Conservation (phyloP, 495 filamentous ascomycete species). For the Lophiostoma macrostomum region DNA sequence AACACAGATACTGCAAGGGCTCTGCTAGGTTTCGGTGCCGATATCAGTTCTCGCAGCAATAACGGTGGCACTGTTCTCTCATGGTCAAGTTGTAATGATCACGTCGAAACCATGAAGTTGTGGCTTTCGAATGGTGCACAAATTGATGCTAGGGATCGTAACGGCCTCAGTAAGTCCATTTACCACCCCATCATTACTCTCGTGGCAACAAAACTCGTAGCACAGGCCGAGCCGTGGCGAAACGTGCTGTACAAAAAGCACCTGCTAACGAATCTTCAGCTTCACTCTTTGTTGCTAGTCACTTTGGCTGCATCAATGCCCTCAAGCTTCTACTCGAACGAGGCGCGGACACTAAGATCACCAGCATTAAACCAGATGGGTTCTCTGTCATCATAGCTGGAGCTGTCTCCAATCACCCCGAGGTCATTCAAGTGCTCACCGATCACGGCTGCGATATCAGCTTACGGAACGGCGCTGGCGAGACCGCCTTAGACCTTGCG, state of each 20-base stretch:
- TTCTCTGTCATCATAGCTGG: constrained; percentile 13
- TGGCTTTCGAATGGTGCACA: constrained; percentile 5
- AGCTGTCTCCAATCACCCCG: not conserved
- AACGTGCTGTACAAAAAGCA: no score
- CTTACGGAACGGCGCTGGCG: not conserved
- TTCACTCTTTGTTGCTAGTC: constrained; percentile 15
- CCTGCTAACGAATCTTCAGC: not conserved
- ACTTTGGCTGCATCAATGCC: constrained; percentile 15
- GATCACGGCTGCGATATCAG: constrained; percentile 11
- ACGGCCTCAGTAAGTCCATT: constrained; percentile 4
- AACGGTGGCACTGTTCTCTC: constrained; percentile 20
- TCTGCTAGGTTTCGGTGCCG: constrained; percentile 9
- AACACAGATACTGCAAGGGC: constrained; percentile 5
- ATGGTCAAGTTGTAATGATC: constrained; percentile 15
- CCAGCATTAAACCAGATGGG: constrained; percentile 1
- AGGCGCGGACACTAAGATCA: constrained; percentile 11
- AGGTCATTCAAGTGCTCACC: constrained; percentile 6
- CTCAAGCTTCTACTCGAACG: constrained; percentile 3
- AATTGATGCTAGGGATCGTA: constrained; percentile 11
- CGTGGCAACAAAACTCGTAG: no score
- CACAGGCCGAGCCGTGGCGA: no score
- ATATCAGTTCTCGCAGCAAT: constrained; percentile 2
- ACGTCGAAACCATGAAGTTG: constrained; percentile 10
- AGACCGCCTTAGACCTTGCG: constrained; percentile 15
- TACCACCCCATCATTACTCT: no score